Conservation (phyloP, 2,329 filamentous ascomycete genomes). For the Fragosphaeria purpurea region DNA sequence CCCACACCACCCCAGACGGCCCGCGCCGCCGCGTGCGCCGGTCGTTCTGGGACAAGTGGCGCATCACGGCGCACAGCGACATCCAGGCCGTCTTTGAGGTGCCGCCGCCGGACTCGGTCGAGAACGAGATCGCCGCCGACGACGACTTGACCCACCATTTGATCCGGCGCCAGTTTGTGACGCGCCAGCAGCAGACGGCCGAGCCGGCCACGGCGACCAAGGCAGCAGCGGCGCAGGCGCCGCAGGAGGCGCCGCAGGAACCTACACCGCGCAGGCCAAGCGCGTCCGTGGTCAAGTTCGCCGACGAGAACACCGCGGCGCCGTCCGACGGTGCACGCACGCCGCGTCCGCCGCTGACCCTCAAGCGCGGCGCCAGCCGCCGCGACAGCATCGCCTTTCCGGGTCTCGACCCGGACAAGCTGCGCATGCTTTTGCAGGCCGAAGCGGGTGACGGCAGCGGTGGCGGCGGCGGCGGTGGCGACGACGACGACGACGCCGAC, state of each 20-base stretch:
- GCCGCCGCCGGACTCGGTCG: conserved; percentile 52
- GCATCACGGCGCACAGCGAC: conserved; percentile 61
- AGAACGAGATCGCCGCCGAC: conserved; percentile 47
- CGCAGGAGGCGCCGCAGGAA: not conserved
- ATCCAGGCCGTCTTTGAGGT: conserved; percentile 64
- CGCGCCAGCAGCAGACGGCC: conserved; percentile 33
- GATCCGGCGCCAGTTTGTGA: conserved; percentile 44
- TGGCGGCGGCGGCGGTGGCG: not conserved
- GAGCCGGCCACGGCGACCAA: conserved; percentile 12
- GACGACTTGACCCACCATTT: conserved; percentile 49
- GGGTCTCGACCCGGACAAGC: conserved; percentile 35
- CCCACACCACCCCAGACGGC: not conserved
- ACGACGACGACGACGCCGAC: conserved; percentile 23
- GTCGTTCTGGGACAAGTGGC: conserved; percentile 57
- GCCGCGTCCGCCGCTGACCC: not conserved
- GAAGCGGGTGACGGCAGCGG: conserved; percentile 19
- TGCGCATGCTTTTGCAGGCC: conserved; percentile 39
- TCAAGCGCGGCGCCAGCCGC: conserved; percentile 26
- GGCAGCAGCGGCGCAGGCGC: not conserved
- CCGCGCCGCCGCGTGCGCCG: not conserved
- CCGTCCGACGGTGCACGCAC: not conserved
- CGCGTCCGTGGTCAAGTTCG: conserved; percentile 9
- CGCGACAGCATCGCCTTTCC: conserved; percentile 49
- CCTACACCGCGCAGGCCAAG: not conserved
- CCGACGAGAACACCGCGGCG: not conserved